Base-by-base conservation (phyloP, 164 flowering plant genomes). In the Litsea cubeba region DNA sequence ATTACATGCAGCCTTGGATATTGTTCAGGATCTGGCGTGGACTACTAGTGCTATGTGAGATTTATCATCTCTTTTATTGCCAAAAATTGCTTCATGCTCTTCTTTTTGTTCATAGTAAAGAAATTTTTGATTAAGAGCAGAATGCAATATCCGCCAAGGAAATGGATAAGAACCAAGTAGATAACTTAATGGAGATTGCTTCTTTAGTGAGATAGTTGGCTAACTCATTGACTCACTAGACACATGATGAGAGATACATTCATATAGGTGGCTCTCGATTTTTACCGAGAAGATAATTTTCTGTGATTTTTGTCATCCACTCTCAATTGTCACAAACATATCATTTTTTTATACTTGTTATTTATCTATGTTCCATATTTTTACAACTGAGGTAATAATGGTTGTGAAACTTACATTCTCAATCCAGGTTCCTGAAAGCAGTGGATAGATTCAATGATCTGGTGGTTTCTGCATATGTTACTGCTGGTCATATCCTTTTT, bases 21-120 rank as follows among this genome's bases (percentile, higher is more conserved):
- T 95, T 79, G 99, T 92, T 78, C 97, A 95, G 81, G 99, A 93
- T 81, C 89, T 90, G 71, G 97, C 99, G 51, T 95, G 99, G 98
- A 91, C 97, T 69, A 94, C 99, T 0, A 92, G 98, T 84, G 97
- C 97, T 54, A 95, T 93, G 97, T 92, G 78, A 84, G 92, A 71
- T 79, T 68, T 28, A 15, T 49, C 50, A 4, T 58, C 72, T 69
- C 49, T 4, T 10, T 54, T 63, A 23, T 67, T 22, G 22, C 46
- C 49, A 18, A 32, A 28, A 66, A 66, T 28, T 28, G 50, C 40
- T 63, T 63, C 3, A n/a, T n/a, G 65, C 14, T 23, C 14, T 25
- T 65, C 23, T 63, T 22, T 22, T 54, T 54, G 24, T 63, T 24
- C 1, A 20, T 3, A 4, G n/a, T 14, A 63, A 63, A 24, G 30